Conservation (phyloP, 2,329 filamentous ascomycete species). For the Fusarium transvaalense region DNA sequence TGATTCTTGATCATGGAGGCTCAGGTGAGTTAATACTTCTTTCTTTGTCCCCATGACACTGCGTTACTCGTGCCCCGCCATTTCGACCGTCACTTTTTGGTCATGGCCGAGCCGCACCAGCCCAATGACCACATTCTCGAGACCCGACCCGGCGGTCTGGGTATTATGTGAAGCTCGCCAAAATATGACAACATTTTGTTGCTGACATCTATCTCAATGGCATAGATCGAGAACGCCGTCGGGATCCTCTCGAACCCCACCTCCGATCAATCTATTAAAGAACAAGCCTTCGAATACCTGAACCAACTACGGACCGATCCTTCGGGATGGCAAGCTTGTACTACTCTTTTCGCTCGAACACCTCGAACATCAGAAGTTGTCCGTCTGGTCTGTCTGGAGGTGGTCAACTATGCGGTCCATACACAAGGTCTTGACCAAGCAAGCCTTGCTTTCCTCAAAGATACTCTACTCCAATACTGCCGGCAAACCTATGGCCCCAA, state of each 20-base stretch:
- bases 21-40: conserved; percentile 56
- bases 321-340: conserved; percentile 90
- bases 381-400: conserved; percentile 88
- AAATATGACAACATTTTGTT: conserved; percentile 9
- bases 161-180: conserved; percentile 23
- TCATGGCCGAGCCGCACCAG: conserved; percentile 39
- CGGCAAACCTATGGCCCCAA: conserved; percentile 77
- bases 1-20: conserved; percentile 59
- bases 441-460: conserved; percentile 81
- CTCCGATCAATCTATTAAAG: conserved; percentile 80
- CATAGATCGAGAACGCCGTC: conserved; percentile 92
- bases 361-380: conserved; percentile 85
- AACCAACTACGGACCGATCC: conserved; percentile 84
- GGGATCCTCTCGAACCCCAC: conserved; percentile 89
- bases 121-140: conserved; percentile 36
- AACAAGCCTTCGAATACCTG: conserved; percentile 85
- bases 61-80: conserved; percentile 49
- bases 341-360: conserved; percentile 83
- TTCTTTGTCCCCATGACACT: conserved; percentile 44
- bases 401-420: conserved; percentile 92
- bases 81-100: conserved; percentile 41
- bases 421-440: conserved; percentile 79
- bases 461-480: conserved; percentile 85
- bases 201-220: conserved; percentile 31
- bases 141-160: conserved; percentile 30